Base-by-base conservation (phyloP, 2,329 filamentous ascomycete species). In the Aspergillus sp. region DNA sequence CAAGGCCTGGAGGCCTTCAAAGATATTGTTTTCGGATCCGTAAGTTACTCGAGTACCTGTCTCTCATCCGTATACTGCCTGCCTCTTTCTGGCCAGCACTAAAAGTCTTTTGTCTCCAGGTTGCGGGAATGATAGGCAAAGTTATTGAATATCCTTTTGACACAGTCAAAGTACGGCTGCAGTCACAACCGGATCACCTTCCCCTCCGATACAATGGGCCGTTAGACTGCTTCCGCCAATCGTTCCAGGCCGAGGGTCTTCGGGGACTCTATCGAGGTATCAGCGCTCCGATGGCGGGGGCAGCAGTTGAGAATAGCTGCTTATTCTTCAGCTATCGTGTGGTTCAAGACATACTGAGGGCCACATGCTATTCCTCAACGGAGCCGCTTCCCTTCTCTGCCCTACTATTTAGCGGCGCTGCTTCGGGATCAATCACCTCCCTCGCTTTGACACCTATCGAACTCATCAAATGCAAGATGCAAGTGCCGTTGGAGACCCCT, bases 81-180 rank as follows among this genome's bases (percentile, higher is more conserved):
- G 30, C 19, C 22, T 19, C 22, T 9, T 12, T 50, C 17, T 8
- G 17, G 8, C 46, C 15, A 12, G 48, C 39, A 27, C 45, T 53
- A 30, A 52, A 27, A n/a, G 37, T 51, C 20, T 47, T 59, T 34
- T 61, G 45, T 17, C n/a, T 5, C 39, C 54, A 92, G 89, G 75
- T 85, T 58, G 93, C 93, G 55, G 95, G 95, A 60, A 86, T 96
- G 59, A 87, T 91, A 37, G 93, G 93, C 61, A 99, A 98, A 80
- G 91, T 93, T 74, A 93, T 99, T 71, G 95, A 99, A 75, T 99
- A 97, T 73, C 95, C 95, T 22, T 99, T 99, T 77, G 95, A 99
- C 77, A 99, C 95, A 0, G 88, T 99, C 74, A 99, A 99, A 78
- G 95, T 99, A 59, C 90, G 95, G 41, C 85, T 99, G 11, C 95